Conservation (phyloP, 192 early-diverging fungal genomes). For the Backusella liffmaniae region DNA sequence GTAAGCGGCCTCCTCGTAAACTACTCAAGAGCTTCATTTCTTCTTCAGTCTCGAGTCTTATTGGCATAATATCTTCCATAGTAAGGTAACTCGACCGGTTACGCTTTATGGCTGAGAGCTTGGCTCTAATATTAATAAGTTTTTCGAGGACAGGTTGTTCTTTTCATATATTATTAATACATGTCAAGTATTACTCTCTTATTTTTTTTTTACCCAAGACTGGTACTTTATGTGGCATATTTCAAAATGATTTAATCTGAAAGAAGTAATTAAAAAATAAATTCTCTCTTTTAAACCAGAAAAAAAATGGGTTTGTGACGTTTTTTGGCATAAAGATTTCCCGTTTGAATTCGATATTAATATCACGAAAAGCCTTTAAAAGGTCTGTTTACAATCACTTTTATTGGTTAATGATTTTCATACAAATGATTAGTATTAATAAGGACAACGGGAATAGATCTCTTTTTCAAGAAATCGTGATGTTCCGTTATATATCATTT, state of each 20-base stretch:
- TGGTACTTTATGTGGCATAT: neutral
- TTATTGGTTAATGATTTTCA: neutral
- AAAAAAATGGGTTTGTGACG: neutral
- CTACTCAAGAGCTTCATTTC: slow-evolving; percentile 41
- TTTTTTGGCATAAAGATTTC: slow-evolving; percentile 7
- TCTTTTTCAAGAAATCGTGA: no score
- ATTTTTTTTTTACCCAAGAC: neutral
- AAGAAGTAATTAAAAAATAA: neutral
- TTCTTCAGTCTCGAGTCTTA: slow-evolving; percentile 56
- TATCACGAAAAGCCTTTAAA: neutral
- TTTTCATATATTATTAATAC: neutral
- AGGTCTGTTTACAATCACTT: neutral
- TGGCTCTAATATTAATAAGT: slow-evolving; percentile 62
- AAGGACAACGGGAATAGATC: no score
- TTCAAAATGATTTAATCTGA: neutral
- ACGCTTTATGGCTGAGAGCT: slow-evolving; percentile 67
- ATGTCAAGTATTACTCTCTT: neutral
- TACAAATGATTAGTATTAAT: no score
- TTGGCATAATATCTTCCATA: slow-evolving; percentile 53
- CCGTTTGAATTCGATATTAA: neutral
- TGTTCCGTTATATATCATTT: no score
- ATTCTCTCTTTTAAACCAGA: neutral
- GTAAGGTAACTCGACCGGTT: slow-evolving; percentile 68
- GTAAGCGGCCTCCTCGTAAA: slow-evolving; percentile 17
- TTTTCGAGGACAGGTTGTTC: slow-evolving; percentile 62